These are phyloP conservation scores for Podospora tetraspora DNA, from an alignment of 495 filamentous ascomycete species.

Conservation along the genomic window DNA sequence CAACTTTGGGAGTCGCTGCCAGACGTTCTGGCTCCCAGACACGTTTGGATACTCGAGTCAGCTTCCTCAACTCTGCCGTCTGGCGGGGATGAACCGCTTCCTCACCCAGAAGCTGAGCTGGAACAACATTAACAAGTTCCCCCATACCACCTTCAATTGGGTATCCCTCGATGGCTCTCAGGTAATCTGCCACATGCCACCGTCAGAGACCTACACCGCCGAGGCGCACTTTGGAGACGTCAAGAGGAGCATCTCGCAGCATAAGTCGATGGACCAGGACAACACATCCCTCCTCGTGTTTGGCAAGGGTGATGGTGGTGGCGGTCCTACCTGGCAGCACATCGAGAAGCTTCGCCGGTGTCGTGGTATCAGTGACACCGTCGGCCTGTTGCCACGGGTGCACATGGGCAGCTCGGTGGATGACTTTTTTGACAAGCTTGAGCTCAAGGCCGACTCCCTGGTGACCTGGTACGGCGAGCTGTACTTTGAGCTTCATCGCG, in stretches of 20 bases:
- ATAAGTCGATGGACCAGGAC: conserved; percentile 93
- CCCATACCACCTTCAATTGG: conserved; percentile 98
- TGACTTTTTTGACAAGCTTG: conserved; percentile 83
- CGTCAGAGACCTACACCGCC: conserved; percentile 90
- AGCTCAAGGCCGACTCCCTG: conserved; percentile 70
- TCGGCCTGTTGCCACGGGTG: conserved; percentile 76
- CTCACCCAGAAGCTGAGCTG: conserved; percentile 90
- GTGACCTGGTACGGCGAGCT: conserved; percentile 97
- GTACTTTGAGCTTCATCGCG: conserved; percentile 94
- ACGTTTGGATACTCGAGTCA: conserved; percentile 97
- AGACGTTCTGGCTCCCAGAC: conserved; percentile 95
- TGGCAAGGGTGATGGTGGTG: conserved; percentile 93
- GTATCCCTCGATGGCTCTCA: conserved; percentile 91
- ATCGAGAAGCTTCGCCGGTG: conserved; percentile 94
- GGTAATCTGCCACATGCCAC: conserved; percentile 95
- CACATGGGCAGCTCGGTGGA: conserved; percentile 93
- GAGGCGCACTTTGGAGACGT: conserved; percentile 94
- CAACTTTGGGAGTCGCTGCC: conserved; percentile 80
- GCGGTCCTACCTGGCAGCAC: conserved; percentile 89
- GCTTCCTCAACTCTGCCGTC: conserved; percentile 83
- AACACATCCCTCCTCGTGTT: conserved; percentile 83
- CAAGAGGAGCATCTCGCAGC: conserved; percentile 80
- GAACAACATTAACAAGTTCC: conserved; percentile 99
- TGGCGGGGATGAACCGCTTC: conserved; percentile 92
- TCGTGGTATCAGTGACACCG: conserved; percentile 84